Base-by-base conservation (phyloP, 495 filamentous ascomycete species). In the Hypoxylon perforatum region DNA sequence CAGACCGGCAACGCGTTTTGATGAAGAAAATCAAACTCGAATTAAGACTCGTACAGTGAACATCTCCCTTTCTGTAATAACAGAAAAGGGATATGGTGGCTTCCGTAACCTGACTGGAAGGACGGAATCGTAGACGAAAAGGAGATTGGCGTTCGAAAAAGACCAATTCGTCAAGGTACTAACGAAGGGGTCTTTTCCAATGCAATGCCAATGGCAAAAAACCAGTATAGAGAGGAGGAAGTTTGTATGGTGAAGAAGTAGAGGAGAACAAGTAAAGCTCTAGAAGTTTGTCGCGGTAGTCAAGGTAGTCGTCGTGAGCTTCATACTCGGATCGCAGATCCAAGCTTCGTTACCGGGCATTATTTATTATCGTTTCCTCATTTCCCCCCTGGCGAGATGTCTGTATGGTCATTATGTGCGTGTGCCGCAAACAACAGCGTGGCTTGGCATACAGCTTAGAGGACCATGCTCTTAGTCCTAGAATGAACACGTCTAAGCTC, bases 391-490 rank as follows among this genome's bases (percentile, higher is more conserved):
- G 46, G 53, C 48, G 21, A 46, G 59, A 64, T 54, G 48, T n/a
- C n/a, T n/a, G n/a, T n/a, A n/a, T n/a, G n/a, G n/a, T n/a, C n/a
- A n/a, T n/a, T n/a, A n/a, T 53, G 39, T 46, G 25, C 17, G 45
- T 15, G 21, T 23, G 47, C 61, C 42, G 33, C 48, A 57, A 60
- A 50, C 30, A n/a, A n/a, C n/a, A n/a, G 22, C 51, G 47, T 63
- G 46, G 59, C 53, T 15, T 48, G 28, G 63, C 65, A 57, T 58
- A n/a, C n/a, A n/a, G 23, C 50, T 76, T 64, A 81, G 21, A 82
- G 45, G 70, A 81, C 80, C 78, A 81, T 82, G 67, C 84, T 86
- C 77, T 85, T 86, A 18, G 82, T 84, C 11, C 83, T 74, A 46
- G 80, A 79, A 60, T 86, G 84, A 17, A 79, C 77, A 58, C 82